Conservation (phyloP, 2,329 filamentous ascomycete genomes). For the Apiospora pterosperma region DNA sequence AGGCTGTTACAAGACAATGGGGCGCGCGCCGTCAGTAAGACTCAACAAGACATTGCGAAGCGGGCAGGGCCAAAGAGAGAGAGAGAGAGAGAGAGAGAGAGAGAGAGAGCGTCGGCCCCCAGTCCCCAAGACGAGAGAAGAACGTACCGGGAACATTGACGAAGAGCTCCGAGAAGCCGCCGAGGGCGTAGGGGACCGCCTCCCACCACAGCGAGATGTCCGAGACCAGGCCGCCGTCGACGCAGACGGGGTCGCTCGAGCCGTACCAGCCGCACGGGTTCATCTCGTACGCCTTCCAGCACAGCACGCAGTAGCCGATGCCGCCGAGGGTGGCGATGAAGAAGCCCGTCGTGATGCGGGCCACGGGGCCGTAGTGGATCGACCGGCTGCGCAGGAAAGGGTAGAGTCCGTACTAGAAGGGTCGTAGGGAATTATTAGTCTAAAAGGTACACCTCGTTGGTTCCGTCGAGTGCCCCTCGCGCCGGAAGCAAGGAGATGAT, state of each 20-base stretch:
- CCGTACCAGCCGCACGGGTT: slow-evolving; percentile 39
- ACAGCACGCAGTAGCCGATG: slow-evolving; percentile 35
- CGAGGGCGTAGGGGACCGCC: slow-evolving; percentile 47
- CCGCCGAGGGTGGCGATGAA: slow-evolving; percentile 45
- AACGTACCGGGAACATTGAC: slow-evolving; percentile 38
- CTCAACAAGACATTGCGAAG: too few species aligned
- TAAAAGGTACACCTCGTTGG: too few species aligned
- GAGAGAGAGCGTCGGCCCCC: too few species aligned
- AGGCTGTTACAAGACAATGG: slow-evolving; percentile 26
- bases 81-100: too few species aligned
- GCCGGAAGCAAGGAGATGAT: not conserved
- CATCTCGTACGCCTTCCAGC: slow-evolving; percentile 37
- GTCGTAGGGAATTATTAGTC: too few species aligned
- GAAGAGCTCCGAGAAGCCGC: slow-evolving; percentile 50
- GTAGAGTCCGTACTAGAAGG: slow-evolving; percentile 41
- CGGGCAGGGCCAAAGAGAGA: too few species aligned
- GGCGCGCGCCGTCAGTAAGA: too few species aligned
- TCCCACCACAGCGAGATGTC: slow-evolving; percentile 54
- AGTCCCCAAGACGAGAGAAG: not conserved
- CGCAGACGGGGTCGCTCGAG: slow-evolving; percentile 27
- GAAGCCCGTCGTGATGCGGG: slow-evolving; percentile 48
- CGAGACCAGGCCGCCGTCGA: slow-evolving; percentile 31
- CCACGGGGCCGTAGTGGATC: slow-evolving; percentile 45
- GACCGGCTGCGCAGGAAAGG: slow-evolving; percentile 33
- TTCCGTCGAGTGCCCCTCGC: too few species aligned